Conservation (phyloP, 148 eudicot species). For the Rhododendron ferrugineum region DNA sequence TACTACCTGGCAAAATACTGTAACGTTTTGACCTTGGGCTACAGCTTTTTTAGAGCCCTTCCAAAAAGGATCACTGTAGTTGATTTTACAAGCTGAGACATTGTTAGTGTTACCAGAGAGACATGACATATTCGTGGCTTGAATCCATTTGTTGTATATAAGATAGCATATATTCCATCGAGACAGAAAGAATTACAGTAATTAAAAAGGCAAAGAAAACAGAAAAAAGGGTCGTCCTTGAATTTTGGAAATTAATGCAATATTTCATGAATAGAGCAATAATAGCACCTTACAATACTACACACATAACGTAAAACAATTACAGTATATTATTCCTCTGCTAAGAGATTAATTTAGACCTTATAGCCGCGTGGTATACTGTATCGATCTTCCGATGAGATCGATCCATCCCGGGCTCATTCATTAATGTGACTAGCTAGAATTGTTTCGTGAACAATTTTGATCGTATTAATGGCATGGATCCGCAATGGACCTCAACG, state of each 20-base stretch:
- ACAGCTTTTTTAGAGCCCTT: background rate
- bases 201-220: background rate
- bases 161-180: background rate
- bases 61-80: background rate
- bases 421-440: background rate
- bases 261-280: background rate
- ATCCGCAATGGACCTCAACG: background rate
- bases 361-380: too few relatives aligned
- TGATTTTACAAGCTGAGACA: slow-evolving; percentile 1
- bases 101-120: background rate
- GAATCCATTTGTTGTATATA: background rate
- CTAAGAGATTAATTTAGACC: too few relatives aligned
- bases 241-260: too few relatives aligned
- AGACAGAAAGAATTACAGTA: background rate
- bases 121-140: background rate
- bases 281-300: background rate
- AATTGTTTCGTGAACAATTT: too few relatives aligned
- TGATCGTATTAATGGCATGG: too few relatives aligned
- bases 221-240: background rate
- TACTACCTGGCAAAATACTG: too few relatives aligned
- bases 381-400: background rate
- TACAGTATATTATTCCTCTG: too few relatives aligned
- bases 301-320: too few relatives aligned
- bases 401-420: background rate
- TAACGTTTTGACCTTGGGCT: background rate